Percentiles rank a stretch among this genome's conserved stretches.
Evolutionary conservation across 164 flowering plant genomes (phyloP).

Genomic region (Berberis vulgaris): DNA sequence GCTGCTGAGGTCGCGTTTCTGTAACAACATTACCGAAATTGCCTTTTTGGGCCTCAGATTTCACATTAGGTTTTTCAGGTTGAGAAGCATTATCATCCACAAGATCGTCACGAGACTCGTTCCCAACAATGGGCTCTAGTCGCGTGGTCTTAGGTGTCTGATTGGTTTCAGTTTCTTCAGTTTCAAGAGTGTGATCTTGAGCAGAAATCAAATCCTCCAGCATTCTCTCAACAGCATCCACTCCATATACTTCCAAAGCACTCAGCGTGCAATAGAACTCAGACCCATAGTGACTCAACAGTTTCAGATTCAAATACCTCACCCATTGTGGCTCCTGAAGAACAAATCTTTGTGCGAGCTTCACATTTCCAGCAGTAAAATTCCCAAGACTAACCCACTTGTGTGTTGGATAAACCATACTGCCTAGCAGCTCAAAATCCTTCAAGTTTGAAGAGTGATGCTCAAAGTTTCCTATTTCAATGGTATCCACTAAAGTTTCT

Average conservation of each 20-base stretch:
- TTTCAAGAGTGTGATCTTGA: slow-evolving; percentile 30
- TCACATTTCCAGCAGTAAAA: slow-evolving; percentile 73
- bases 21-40: slow-evolving; percentile 44
- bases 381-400: slow-evolving; percentile 73
- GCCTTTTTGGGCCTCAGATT: slow-evolving; percentile 22
- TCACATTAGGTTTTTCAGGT: slow-evolving; percentile 19
- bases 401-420: slow-evolving; percentile 81
- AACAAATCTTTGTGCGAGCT: slow-evolving; percentile 70
- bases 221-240: slow-evolving; percentile 95
- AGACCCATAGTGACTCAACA: slow-evolving; percentile 80
- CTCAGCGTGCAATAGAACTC: slow-evolving; percentile 96
- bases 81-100: slow-evolving; percentile 22
- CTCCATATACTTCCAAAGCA: slow-evolving; percentile 78
- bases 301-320: slow-evolving; percentile 69
- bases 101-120: slow-evolving; percentile 19
- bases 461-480: slow-evolving; percentile 88
- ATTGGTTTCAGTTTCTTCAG: slow-evolving; percentile 30
- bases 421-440: slow-evolving; percentile 81
- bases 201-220: slow-evolving; percentile 80
- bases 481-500: slow-evolving; percentile 81
- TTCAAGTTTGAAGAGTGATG: slow-evolving; percentile 86
- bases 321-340: slow-evolving; percentile 91
- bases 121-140: slow-evolving; percentile 22
- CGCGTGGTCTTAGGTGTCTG: slow-evolving; percentile 17
- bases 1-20: slow-evolving; percentile 58